Evolutionary conservation across 805 yeast genomes (phyloP), one percentile per base, ranked within the genome.

Genomic region (Clavispora fructus): DNA sequence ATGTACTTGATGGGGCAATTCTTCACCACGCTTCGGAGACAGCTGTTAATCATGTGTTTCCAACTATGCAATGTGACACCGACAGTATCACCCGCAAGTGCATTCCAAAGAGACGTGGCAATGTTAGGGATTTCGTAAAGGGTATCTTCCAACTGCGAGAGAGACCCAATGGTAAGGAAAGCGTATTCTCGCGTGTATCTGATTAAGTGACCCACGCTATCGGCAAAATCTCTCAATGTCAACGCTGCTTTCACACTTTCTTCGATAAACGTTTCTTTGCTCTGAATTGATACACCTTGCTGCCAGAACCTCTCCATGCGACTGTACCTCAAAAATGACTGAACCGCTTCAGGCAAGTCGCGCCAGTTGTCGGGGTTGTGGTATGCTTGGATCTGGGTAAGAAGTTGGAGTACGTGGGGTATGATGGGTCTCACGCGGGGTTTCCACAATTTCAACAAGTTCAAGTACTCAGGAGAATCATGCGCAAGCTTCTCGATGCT

Each of bases 301-400:
- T 95, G 98, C 99, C 99, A 94, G 63, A 94, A 94, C 58, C 98
- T 75, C 68, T 94, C 99, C 61, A 84, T 82, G 42, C 95, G 85
- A 49, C 95, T 85, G 57, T 88, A 85, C 53, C 79, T 78, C n/a
- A 92, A 96, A 71, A 95, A 92, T 1, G 92, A 75, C 62, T 88
- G 96, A 1, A 94, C 98, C 46, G 89, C 95, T 2, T 77, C 77
- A 0, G 99, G 98, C 41, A 94, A 71, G 35, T 80, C 87, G 12
- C 72, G 73, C 98, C 99, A 92, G 63, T 92, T 92, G 11, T 75
- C 85, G 0, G 98, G 96, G 58, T 94, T 87, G 62, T 90, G 97
- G 59, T 91, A 94, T 0, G 96, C 89, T 65, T 91, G 96, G 44
- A 94, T 86, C 64, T 94, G 99, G 39, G 87, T 82, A 41, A 94